Percentiles rank a stretch among this genome's conserved stretches.
phyloP scores from a whole-genome alignment of 2,329 filamentous ascomycete species.

The Amylocarpus encephaloides region DNA sequence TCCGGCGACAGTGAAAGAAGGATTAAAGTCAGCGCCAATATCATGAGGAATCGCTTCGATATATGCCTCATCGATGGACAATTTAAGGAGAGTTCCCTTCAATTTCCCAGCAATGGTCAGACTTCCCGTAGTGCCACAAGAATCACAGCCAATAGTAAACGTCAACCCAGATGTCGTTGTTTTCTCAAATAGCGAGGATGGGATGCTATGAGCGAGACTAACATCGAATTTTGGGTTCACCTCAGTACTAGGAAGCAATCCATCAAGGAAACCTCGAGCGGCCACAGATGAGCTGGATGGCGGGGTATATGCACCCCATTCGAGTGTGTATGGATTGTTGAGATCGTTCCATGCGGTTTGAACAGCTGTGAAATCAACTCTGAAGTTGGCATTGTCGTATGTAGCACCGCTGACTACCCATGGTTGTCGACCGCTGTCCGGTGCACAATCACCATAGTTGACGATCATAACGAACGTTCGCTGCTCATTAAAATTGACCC shows the following conservation, averaged over 20 bases:
- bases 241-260: not conserved
- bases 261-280: not conserved
- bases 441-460: slow-evolving; percentile 4
- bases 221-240: not conserved
- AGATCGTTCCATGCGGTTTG: slow-evolving; percentile 7
- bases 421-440: slow-evolving; percentile 3
- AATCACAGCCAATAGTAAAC: slow-evolving; percentile 6
- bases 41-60: not conserved
- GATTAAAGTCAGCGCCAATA: slow-evolving; percentile 4
- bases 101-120: slow-evolving; percentile 3
- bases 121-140: slow-evolving; percentile 3
- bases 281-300: not conserved
- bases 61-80: not conserved
- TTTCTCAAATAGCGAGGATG: not conserved
- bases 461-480: slow-evolving; percentile 11
- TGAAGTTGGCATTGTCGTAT: slow-evolving; percentile 3
- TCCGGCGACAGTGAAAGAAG: slow-evolving; percentile 1
- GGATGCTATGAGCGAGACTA: not conserved
- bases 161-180: not conserved
- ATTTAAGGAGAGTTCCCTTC: not conserved
- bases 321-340: not conserved
- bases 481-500: slow-evolving; percentile 6
- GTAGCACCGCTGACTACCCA: slow-evolving; percentile 2
- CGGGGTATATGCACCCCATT: slow-evolving; percentile 2
- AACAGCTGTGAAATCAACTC: slow-evolving; percentile 4